Base-by-base conservation (phyloP, 2,329 filamentous ascomycete genomes). In the Aspergillus ibericus region DNA sequence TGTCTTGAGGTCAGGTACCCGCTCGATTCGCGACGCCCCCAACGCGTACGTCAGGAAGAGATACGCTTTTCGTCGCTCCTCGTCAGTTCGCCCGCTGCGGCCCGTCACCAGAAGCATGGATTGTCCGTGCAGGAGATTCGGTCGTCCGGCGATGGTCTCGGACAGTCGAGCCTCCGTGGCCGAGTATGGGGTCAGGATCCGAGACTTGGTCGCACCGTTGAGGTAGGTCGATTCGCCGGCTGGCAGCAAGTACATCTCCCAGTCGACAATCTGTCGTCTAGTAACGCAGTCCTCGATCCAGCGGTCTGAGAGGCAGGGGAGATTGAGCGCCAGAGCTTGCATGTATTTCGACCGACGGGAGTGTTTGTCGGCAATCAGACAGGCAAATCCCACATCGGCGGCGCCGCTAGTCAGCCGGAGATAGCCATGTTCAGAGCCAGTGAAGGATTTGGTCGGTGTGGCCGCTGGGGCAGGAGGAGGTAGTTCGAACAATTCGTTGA, bases 261-360 rank as follows among this genome's bases (percentile, higher is more conserved):
- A 97, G 53, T 90, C 84, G 0, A 96, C 76, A 0, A 93, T 75
- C 7, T 77, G 71, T 5, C 81, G 79, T 32, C 85, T 84, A 1
- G 81, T 74, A 3, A 93, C 74, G 61, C 91, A 96, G 51, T 89
- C 84, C 25, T 85, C 82, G 49, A 96, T 80, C 93, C 95, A 99
- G 55, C 88, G 87, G 5, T 87, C 84, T 5, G 91, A 89, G 1
- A 99, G 81, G 68, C 93, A 96, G 0, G 95, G 95, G 0, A 99
- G 77, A 0, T 91, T 92, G 0, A 99, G 83, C 0, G 95, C 93
- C 2, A 99, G 83, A 0, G 95, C 95, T 76, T 98, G 93, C 82
- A 98, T 90, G 73, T 95, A 97, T 72, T 98, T 99, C 51, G 88
- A 85, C 62, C 92, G 92, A 48, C 93, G 87, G 6, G 90, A 95